phyloP scores from a whole-genome alignment of 2,329 filamentous ascomycete genomes.

The Aspergillus brunneoviolaceus region DNA sequence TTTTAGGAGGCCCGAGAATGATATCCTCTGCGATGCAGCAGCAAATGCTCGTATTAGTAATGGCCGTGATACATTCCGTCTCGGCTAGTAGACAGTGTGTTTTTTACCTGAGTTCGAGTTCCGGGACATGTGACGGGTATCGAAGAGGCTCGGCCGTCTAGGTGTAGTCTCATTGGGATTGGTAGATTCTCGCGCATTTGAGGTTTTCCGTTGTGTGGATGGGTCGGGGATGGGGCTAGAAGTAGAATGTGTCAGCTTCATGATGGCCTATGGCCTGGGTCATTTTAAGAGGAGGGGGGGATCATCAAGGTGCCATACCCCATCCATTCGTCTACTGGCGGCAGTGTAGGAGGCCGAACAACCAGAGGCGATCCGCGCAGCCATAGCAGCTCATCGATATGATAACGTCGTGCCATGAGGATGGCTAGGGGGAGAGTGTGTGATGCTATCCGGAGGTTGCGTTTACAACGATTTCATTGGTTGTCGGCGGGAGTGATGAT shows the following conservation, averaged over 20 bases:
- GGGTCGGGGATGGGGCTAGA: constrained; percentile 45
- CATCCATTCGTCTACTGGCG: constrained; percentile 93
- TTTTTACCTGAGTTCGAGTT: constrained; percentile 50
- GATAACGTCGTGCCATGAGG: constrained; percentile 61
- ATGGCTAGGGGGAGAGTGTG: constrained; percentile 21
- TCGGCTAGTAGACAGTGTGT: background rate
- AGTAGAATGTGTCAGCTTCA: constrained; percentile 24
- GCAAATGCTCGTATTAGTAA: constrained; percentile 32
- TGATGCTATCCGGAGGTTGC: constrained; percentile 14
- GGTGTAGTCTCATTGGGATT: constrained; percentile 35
- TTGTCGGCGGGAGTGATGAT: constrained; percentile 11
- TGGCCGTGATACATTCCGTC: background rate
- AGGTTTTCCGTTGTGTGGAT: constrained; percentile 39
- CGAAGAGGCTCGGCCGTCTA: constrained; percentile 44
- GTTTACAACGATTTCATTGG: constrained; percentile 33
- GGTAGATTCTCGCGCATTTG: constrained; percentile 36
- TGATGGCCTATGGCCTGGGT: constrained; percentile 6
- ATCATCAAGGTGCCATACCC: constrained; percentile 58
- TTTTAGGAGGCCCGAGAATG: constrained; percentile 80
- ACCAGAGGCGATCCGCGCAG: constrained; percentile 82
- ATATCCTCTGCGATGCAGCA: constrained; percentile 65
- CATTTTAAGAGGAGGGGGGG: constrained; percentile 5
- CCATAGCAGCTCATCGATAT: constrained; percentile 70
- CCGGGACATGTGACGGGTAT: constrained; percentile 47
- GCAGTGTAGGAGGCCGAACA: constrained; percentile 73